Conservation (phyloP, 306 rosid species). For the Pyrus bretschneideri region DNA sequence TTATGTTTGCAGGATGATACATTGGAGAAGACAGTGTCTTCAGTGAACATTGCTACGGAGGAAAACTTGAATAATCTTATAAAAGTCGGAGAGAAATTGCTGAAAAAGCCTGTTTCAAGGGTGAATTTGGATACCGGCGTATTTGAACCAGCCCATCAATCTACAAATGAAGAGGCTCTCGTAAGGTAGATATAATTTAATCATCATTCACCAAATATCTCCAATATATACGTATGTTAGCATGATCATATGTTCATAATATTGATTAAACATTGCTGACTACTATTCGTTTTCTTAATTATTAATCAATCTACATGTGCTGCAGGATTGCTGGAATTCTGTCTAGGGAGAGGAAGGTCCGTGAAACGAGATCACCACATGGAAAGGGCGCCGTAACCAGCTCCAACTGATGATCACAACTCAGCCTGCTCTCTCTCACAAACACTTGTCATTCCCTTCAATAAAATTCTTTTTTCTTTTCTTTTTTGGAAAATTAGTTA, state of each 20-base stretch:
- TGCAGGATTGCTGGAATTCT: conserved; percentile 43
- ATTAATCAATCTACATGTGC: neutral
- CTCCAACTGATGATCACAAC: neutral
- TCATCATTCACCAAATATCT: neutral
- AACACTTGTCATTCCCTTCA: neutral
- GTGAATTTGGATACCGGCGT: conserved; percentile 23
- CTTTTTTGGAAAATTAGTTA: no score
- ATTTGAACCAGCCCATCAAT: conserved; percentile 6
- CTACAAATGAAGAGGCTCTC: conserved; percentile 30
- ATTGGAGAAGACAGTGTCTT: conserved; percentile 2
- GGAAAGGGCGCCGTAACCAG: neutral
- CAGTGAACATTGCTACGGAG: conserved; percentile 23
- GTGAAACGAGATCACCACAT: conserved; percentile 16
- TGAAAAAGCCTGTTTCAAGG: conserved; percentile 26
- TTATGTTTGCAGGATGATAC: conserved; percentile 1
- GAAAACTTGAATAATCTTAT: conserved; percentile 24
- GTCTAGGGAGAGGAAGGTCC: conserved; percentile 39
- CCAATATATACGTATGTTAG: conserved; percentile 14
- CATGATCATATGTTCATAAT: conserved; percentile 16
- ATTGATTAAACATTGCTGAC: neutral
- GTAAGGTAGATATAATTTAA: conserved; percentile 9
- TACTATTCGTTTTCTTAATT: neutral
- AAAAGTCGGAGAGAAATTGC: conserved; percentile 23
- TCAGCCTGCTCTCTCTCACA: neutral
- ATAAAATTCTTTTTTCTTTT: neutral